These are phyloP conservation scores for Salvia hispanica DNA, from an alignment of 257 asterid genomes.

Conservation along the genomic window DNA sequence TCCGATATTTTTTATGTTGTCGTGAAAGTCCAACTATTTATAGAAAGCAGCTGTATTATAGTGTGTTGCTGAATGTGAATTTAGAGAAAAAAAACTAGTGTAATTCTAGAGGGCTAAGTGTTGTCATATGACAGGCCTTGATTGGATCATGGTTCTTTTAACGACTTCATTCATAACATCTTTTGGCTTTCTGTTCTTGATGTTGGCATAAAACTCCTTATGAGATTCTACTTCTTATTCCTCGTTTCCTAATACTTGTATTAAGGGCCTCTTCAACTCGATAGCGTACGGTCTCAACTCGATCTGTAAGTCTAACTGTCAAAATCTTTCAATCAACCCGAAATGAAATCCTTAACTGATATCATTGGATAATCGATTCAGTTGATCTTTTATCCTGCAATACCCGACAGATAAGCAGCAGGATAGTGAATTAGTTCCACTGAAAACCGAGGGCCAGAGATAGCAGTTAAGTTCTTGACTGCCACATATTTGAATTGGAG, in stretches of 20 bases:
- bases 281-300: slow-evolving; percentile 91
- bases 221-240: slow-evolving; percentile 8
- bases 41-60: neutral
- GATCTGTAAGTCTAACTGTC: slow-evolving; percentile 72
- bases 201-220: slow-evolving; percentile 57
- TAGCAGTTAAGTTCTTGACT: slow-evolving; percentile 27
- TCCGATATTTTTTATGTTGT: neutral
- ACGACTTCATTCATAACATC: slow-evolving; percentile 79
- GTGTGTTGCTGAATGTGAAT: slow-evolving; percentile 18
- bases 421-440: slow-evolving; percentile 73
- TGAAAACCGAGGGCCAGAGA: slow-evolving; percentile 55
- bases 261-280: slow-evolving; percentile 93
- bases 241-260: slow-evolving; percentile 25
- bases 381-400: neutral
- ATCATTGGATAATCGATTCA: neutral
- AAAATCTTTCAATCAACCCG: neutral
- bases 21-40: neutral
- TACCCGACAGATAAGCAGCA: slow-evolving; percentile 85
- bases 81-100: slow-evolving; percentile 1
- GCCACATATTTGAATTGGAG: slow-evolving; percentile 13
- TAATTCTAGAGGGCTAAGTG: slow-evolving; percentile 7
- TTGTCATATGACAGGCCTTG: slow-evolving; percentile 32
- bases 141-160: slow-evolving; percentile 98
- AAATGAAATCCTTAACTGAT: neutral
- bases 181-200: slow-evolving; percentile 98